Evolutionary conservation across 2,329 filamentous ascomycete genomes (phyloP).

Genomic region (Orbilia brochopaga): DNA sequence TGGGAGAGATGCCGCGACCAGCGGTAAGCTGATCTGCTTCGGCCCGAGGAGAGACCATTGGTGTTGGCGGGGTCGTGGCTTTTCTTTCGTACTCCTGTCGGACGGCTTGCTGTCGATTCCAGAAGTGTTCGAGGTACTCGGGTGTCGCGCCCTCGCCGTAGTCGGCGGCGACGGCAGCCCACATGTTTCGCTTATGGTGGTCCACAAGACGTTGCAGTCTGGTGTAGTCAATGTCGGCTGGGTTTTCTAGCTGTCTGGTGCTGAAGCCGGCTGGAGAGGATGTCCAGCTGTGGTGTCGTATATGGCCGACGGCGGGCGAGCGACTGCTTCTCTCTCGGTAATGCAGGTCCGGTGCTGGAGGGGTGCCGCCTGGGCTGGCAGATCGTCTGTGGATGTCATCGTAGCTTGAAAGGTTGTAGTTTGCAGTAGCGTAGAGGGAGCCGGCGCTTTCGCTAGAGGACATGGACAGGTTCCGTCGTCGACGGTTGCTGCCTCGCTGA

Average conservation of each 20-base stretch:
- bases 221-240: constrained; percentile 64
- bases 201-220: constrained; percentile 75
- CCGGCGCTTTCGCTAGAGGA: constrained; percentile 66
- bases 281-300: constrained; percentile 58
- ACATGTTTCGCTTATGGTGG: constrained; percentile 73
- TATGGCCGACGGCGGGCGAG: constrained; percentile 58
- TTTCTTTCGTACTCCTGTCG: constrained; percentile 39
- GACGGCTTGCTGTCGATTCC: constrained; percentile 61
- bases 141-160: constrained; percentile 71
- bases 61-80: constrained; percentile 53
- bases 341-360: constrained; percentile 60
- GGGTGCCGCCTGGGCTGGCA: constrained; percentile 56
- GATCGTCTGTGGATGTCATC: constrained; percentile 56
- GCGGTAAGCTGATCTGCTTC: constrained; percentile 52
- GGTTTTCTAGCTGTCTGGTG: constrained; percentile 52
- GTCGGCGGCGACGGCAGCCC: constrained; percentile 73
- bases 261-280: constrained; percentile 51
- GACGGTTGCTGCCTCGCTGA: constrained; percentile 79
- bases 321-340: constrained; percentile 58
- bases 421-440: constrained; percentile 62
- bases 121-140: constrained; percentile 72
- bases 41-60: constrained; percentile 53
- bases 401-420: constrained; percentile 62
- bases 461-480: constrained; percentile 75
- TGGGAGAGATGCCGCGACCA: constrained; percentile 45